A percentile compares a stretch with the other conserved stretches of the same genome.
Conservation (phyloP, 176 grass and related monocot species). For the Lolium rigidum region DNA sequence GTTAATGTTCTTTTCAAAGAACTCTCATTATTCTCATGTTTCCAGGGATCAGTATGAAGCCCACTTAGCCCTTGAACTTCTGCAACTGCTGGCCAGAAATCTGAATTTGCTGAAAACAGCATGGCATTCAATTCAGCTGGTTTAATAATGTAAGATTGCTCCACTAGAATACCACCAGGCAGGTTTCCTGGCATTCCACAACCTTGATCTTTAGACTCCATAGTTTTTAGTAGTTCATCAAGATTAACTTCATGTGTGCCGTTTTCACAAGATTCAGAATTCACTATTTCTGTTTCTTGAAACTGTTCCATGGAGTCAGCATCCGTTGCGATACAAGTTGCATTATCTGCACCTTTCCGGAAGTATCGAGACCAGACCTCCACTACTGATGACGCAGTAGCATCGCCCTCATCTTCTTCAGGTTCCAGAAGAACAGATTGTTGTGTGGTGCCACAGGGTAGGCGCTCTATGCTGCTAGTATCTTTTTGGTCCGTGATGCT, state of each 20-base stretch:
- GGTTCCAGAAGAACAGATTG: conserved; percentile 58
- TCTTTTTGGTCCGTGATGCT: conserved; percentile 2
- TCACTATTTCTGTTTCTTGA: conserved; percentile 28
- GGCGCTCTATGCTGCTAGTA: conserved; percentile 43
- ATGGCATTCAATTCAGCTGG: conserved; percentile 78
- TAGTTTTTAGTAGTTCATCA: conserved; percentile 77
- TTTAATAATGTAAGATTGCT: conserved; percentile 71
- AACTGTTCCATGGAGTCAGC: not conserved
- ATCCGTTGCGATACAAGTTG: conserved; percentile 38
- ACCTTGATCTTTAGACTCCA: conserved; percentile 73
- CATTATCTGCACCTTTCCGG: conserved; percentile 32
- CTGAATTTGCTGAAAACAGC: conserved; percentile 75
- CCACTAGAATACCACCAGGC: conserved; percentile 75
- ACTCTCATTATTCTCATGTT: conserved; percentile 57
- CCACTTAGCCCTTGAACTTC: conserved; percentile 76
- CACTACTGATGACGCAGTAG: conserved; percentile 46
- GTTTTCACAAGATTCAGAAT: conserved; percentile 43
- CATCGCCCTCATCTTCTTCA: conserved; percentile 39
- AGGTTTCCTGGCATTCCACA: conserved; percentile 72
- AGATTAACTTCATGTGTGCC: conserved; percentile 47
- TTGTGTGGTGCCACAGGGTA: conserved; percentile 40
- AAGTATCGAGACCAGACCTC: conserved; percentile 63
- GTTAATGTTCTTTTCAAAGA: conserved; percentile 73
- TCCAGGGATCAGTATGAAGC: conserved; percentile 72
- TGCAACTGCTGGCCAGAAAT: conserved; percentile 74